phyloP scores from a whole-genome alignment of 2,329 filamentous ascomycete genomes.

The Neonectria coccinea region DNA sequence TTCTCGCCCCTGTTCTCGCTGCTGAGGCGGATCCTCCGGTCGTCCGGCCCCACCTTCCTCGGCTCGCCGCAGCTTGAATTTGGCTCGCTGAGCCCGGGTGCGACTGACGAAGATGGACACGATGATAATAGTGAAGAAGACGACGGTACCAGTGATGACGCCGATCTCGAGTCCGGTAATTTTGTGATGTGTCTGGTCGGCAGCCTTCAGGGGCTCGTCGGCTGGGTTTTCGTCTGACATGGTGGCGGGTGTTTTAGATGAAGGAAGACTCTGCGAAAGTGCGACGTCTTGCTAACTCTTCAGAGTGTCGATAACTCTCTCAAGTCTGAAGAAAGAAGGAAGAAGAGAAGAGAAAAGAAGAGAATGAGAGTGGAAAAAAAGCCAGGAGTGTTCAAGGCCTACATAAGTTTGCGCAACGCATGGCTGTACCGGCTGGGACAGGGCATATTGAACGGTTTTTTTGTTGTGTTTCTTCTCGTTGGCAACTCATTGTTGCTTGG shows the following conservation, averaged over 20 bases:
- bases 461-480: background rate
- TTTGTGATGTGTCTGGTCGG: background rate
- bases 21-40: constrained; percentile 13
- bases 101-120: constrained; percentile 42
- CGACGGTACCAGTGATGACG: constrained; percentile 41
- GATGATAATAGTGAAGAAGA: constrained; percentile 40
- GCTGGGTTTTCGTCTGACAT: background rate
- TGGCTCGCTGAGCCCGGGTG: constrained; percentile 29
- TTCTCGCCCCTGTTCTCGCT: background rate
- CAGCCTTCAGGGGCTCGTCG: background rate
- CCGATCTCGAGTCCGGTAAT: constrained; percentile 46
- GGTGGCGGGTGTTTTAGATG: background rate
- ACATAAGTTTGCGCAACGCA: background rate
- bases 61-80: constrained; percentile 20
- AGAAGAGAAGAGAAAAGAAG: background rate
- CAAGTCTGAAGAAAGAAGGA: background rate
- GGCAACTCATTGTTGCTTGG: background rate
- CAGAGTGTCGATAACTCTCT: background rate
- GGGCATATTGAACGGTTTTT: background rate
- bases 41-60: constrained; percentile 30
- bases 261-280: background rate
- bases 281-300: background rate
- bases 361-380: background rate
- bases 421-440: background rate
- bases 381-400: background rate